Conservation (phyloP, 768 basidiomycete genomes). For the Dacryopinax primogenitus region DNA sequence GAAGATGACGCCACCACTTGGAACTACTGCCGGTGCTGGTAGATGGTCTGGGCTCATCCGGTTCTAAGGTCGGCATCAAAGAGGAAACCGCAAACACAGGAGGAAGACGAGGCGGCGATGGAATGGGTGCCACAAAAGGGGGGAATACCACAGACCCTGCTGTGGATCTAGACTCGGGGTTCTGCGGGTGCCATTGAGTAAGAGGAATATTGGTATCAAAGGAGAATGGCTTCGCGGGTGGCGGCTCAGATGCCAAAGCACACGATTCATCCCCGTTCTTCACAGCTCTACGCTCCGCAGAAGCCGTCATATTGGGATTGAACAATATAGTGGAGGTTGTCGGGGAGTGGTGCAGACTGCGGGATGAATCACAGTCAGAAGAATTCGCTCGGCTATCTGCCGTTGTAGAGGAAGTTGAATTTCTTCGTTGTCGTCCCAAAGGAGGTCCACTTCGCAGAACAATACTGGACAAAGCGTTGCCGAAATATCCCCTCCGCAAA, state of each 20-base stretch:
- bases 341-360: neutral
- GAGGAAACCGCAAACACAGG: neutral
- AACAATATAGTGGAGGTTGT: neutral
- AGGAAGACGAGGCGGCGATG: neutral
- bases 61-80: neutral
- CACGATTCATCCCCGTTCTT: neutral
- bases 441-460: neutral
- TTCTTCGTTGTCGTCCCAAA: neutral
- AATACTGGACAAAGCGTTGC: neutral
- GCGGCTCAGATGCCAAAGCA: neutral
- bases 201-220: neutral
- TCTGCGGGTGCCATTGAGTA: neutral
- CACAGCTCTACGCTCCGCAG: neutral
- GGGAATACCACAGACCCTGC: neutral
- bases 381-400: neutral
- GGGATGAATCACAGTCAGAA: neutral
- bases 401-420: constrained; percentile 3
- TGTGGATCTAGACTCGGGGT: neutral
- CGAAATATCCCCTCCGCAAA: neutral
- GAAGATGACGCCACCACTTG: constrained; percentile 3
- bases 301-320: neutral
- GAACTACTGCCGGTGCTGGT: neutral
- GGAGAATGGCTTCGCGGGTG: neutral
- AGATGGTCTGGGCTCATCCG: neutral
- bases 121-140: neutral